A percentile compares a stretch with the other conserved stretches of the same genome.
phyloP scores from a whole-genome alignment of 768 basidiomycete species.

The Suillus decipiens region DNA sequence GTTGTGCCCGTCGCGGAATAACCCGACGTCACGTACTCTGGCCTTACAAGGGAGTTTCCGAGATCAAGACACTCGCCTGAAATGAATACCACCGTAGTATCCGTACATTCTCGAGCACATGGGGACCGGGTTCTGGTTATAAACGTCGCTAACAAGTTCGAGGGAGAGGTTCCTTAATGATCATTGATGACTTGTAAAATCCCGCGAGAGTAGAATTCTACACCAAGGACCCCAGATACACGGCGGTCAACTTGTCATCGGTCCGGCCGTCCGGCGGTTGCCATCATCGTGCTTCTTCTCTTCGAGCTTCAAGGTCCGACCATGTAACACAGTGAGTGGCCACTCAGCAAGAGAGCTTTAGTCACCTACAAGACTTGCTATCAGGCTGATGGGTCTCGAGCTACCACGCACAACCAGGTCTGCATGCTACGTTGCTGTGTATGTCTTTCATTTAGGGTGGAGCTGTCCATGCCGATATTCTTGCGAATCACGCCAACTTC shows the following conservation, averaged over 20 bases:
- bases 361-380: background rate
- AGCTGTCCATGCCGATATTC: background rate
- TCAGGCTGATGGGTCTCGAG: background rate
- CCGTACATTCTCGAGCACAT: conserved; percentile 7
- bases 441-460: background rate
- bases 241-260: background rate
- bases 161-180: conserved; percentile 9
- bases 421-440: background rate
- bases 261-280: background rate
- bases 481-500: background rate
- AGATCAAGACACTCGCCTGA: conserved; percentile 13
- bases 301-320: background rate
- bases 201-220: conserved; percentile 7
- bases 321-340: background rate
- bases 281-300: background rate
- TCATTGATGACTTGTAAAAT: conserved; percentile 11
- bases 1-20: conserved; percentile 29
- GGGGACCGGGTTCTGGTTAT: conserved; percentile 7
- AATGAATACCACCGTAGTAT: conserved; percentile 11
- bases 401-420: background rate
- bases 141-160: conserved; percentile 11
- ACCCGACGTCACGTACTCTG: conserved; percentile 20
- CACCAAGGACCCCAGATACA: conserved; percentile 1
- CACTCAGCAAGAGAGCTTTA: background rate
- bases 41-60: conserved; percentile 25